Conservation (phyloP, 73 alveolate species). For the Paramecium sexaurelia region DNA sequence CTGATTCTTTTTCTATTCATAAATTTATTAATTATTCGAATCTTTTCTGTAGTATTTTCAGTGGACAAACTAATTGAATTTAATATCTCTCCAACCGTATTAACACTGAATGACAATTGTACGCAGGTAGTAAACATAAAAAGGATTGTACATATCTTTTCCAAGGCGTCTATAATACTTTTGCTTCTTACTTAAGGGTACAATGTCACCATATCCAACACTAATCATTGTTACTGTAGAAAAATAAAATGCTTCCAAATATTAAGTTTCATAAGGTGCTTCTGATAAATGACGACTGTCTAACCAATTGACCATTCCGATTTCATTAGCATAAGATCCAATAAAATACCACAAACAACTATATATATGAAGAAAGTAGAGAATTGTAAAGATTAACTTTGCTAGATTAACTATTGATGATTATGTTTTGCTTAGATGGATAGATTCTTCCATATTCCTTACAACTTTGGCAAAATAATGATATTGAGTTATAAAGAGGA, state of each 20-base stretch:
- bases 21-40: constrained; percentile 25
- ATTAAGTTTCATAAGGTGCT: background rate
- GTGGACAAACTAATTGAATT: constrained; percentile 7
- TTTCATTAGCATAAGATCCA: background rate
- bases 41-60: constrained; percentile 47
- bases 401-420: background rate
- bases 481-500: background rate
- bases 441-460: constrained; percentile 42
- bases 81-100: constrained; percentile 47
- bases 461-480: background rate
- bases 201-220: constrained; percentile 66
- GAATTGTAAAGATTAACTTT: background rate
- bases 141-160: background rate
- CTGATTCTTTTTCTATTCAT: background rate
- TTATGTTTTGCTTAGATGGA: background rate
- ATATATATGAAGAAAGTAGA: background rate
- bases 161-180: background rate
- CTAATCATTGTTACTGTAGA: constrained; percentile 60
- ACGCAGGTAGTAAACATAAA: constrained; percentile 41
- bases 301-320: background rate
- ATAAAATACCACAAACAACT: constrained; percentile 11
- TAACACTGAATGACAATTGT: constrained; percentile 26
- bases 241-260: constrained; percentile 59
- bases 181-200: constrained; percentile 3
- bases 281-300: background rate